Percentiles rank a stretch among this genome's conserved stretches.
Conservation (phyloP, 768 basidiomycete species). For the Russula ochroleuca region DNA sequence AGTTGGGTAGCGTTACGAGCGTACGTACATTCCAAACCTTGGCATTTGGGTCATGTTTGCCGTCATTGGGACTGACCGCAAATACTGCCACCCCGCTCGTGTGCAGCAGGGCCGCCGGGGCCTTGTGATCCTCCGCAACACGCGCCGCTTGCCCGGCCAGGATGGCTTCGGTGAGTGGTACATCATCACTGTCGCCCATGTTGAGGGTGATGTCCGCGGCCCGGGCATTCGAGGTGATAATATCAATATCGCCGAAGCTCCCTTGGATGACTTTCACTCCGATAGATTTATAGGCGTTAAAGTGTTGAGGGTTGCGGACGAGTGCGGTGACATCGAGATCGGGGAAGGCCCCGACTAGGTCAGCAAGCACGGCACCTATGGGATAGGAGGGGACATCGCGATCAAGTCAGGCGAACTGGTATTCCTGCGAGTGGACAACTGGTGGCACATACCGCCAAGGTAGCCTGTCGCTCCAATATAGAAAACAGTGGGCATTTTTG, state of each 20-base stretch:
- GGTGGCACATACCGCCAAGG: conserved; percentile 16
- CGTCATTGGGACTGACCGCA: conserved; percentile 7
- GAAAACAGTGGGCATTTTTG: conserved; percentile 20
- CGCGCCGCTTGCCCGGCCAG: conserved; percentile 19
- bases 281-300: background rate
- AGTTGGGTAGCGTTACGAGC: background rate
- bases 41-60: conserved; percentile 8
- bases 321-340: conserved; percentile 17
- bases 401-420: background rate
- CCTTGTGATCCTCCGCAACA: conserved; percentile 1
- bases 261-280: conserved; percentile 15
- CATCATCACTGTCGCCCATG: conserved; percentile 11
- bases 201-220: conserved; percentile 14
- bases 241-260: conserved; percentile 6
- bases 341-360: background rate
- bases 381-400: background rate
- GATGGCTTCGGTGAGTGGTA: conserved; percentile 13
- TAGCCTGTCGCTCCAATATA: conserved; percentile 22
- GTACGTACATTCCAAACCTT: conserved; percentile 22
- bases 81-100: conserved; percentile 21
- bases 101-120: conserved; percentile 9
- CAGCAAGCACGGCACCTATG: conserved; percentile 16
- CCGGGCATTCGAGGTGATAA: conserved; percentile 10
- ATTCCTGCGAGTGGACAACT: background rate
- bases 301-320: conserved; percentile 13